Conservation (phyloP, 192 early-diverging fungal species). For the Podila clonocystis region DNA sequence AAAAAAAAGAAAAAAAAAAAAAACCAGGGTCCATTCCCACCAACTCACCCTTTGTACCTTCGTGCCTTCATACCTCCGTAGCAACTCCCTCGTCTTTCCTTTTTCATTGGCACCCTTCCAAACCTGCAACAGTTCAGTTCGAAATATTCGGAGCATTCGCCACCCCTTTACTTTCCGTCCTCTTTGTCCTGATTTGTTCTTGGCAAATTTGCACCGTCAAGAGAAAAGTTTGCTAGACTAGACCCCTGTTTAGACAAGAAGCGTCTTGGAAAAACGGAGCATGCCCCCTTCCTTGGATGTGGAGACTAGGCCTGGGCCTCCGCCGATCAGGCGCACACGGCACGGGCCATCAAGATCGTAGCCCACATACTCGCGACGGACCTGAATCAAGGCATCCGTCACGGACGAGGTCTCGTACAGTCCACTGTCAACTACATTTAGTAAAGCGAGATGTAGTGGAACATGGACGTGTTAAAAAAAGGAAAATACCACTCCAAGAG, state of each 20-base stretch:
- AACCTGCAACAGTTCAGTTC: no score
- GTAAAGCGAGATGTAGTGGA: background rate
- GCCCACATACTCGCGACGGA: constrained; percentile 41
- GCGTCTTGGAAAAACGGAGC: constrained; percentile 23
- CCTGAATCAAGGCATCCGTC: constrained; percentile 8
- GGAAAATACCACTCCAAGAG: background rate
- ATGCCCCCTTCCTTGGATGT: constrained; percentile 38
- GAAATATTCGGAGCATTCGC: no score
- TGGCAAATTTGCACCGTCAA: background rate
- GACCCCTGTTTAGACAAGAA: background rate
- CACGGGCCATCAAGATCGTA: constrained; percentile 43
- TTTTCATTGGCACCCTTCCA: no score
- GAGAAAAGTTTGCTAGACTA: no score
- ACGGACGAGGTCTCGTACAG: constrained; percentile 21
- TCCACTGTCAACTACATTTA: constrained; percentile 33
- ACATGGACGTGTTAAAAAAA: background rate
- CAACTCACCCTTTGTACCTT: background rate
- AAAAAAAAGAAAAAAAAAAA: no score
- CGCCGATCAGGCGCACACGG: constrained; percentile 23
- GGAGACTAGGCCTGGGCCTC: constrained; percentile 21
- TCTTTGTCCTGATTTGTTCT: background rate
- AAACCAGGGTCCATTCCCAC: background rate
- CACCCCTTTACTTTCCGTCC: no score
- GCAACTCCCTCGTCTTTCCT: background rate
- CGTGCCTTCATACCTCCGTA: background rate